Conservation (phyloP, 83 land plant genomes). For the Thuja plicata region DNA sequence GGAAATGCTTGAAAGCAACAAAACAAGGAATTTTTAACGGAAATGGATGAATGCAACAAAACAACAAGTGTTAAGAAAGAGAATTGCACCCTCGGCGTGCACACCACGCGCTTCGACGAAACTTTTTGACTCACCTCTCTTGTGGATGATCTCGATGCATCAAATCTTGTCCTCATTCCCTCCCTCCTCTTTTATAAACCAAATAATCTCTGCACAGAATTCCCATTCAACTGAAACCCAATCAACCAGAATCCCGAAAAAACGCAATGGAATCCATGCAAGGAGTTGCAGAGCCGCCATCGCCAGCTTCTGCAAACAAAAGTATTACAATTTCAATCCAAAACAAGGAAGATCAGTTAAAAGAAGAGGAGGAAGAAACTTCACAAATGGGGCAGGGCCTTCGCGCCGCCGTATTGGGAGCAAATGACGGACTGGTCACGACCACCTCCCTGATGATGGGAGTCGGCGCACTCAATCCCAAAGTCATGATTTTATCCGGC, state of each 20-base stretch:
- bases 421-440: constrained; percentile 65
- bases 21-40: too few relatives aligned
- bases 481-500: constrained; percentile 57
- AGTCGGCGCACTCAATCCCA: constrained; percentile 51
- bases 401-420: constrained; percentile 53
- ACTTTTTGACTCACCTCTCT: too few relatives aligned
- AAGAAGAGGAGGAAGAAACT: background rate
- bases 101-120: background rate
- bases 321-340: background rate
- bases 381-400: constrained; percentile 46
- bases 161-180: background rate
- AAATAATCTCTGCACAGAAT: too few relatives aligned
- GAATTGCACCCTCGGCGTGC: too few relatives aligned
- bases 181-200: too few relatives aligned
- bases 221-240: too few relatives aligned
- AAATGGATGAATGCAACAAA: too few relatives aligned
- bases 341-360: background rate
- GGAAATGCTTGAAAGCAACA: too few relatives aligned
- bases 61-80: too few relatives aligned
- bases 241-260: too few relatives aligned
- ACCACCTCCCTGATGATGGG: constrained; percentile 64
- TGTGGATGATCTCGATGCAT: background rate
- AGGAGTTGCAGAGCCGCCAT: background rate
- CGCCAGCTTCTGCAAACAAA: background rate
- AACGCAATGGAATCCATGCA: constrained; percentile 3